Conservation (phyloP, 306 rosid genomes). For the Lotus japonicus region DNA sequence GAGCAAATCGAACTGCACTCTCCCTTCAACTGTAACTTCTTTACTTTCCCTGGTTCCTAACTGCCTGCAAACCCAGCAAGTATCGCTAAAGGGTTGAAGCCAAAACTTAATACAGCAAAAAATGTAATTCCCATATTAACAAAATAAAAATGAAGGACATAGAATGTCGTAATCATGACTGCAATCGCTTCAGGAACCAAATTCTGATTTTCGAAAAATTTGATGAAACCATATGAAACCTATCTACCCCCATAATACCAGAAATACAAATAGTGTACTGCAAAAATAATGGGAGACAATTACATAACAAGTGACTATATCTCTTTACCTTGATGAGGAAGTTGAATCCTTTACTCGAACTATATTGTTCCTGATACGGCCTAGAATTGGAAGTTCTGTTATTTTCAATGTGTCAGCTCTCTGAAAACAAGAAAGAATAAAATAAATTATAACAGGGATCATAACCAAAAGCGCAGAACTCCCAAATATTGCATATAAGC, state of each 20-base stretch:
- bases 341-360: slow-evolving; percentile 94
- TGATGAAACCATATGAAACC: background rate
- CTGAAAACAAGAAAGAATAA: slow-evolving; percentile 36
- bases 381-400: slow-evolving; percentile 82
- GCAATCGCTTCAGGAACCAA: background rate
- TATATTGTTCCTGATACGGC: slow-evolving; percentile 80
- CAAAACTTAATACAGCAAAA: background rate
- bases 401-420: slow-evolving; percentile 76
- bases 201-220: background rate
- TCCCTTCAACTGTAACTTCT: slow-evolving; percentile 88
- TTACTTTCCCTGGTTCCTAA: slow-evolving; percentile 93
- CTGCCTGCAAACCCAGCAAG: slow-evolving; percentile 58
- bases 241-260: background rate
- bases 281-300: slow-evolving; percentile 6
- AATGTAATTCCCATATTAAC: background rate
- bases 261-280: background rate
- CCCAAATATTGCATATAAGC: background rate
- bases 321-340: slow-evolving; percentile 85
- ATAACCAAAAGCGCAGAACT: slow-evolving; percentile 1
- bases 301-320: background rate
- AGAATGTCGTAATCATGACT: background rate
- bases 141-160: background rate
- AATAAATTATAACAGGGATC: slow-evolving; percentile 4
- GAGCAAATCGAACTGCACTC: slow-evolving; percentile 97
- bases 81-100: background rate